phyloP scores from a whole-genome alignment of 768 basidiomycete genomes.

The Cystobasidium tubakii region DNA sequence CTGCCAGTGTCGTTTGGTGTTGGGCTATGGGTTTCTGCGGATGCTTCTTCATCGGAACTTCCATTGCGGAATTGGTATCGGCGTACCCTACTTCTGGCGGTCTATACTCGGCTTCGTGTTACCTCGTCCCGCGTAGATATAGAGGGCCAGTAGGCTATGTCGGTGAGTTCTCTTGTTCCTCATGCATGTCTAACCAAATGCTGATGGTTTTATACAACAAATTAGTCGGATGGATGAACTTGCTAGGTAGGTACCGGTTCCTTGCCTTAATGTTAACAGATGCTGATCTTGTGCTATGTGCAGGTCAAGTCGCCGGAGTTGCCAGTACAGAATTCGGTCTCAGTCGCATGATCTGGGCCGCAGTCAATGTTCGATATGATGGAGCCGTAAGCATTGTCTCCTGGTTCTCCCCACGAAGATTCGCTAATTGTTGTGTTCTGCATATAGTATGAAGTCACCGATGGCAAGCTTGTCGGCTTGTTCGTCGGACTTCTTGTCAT shows the following conservation, averaged over 20 bases:
- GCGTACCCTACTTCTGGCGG: conserved; percentile 53
- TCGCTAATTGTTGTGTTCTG: conserved; percentile 22
- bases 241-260: conserved; percentile 55
- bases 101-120: conserved; percentile 52
- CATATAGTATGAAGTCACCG: conserved; percentile 57
- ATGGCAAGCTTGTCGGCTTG: conserved; percentile 70
- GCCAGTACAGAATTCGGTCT: conserved; percentile 76
- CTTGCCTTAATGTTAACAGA: no score
- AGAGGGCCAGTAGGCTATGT: conserved; percentile 50
- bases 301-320: conserved; percentile 70
- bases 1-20: conserved; percentile 51
- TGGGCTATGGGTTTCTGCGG: conserved; percentile 42
- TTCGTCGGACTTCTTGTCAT: conserved; percentile 69
- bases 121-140: conserved; percentile 49
- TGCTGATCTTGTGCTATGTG: not conserved
- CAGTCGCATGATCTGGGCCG: conserved; percentile 55
- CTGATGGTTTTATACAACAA: conserved; percentile 30
- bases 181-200: conserved; percentile 39
- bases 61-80: conserved; percentile 48
- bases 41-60: conserved; percentile 43
- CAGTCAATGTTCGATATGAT: conserved; percentile 59
- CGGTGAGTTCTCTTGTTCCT: conserved; percentile 47
- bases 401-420: conserved; percentile 41
- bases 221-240: conserved; percentile 57
- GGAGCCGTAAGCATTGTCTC: conserved; percentile 34